Evolutionary conservation across 805 yeast genomes (phyloP).

Genomic region (Trichomonascus vanleenenianus): DNA sequence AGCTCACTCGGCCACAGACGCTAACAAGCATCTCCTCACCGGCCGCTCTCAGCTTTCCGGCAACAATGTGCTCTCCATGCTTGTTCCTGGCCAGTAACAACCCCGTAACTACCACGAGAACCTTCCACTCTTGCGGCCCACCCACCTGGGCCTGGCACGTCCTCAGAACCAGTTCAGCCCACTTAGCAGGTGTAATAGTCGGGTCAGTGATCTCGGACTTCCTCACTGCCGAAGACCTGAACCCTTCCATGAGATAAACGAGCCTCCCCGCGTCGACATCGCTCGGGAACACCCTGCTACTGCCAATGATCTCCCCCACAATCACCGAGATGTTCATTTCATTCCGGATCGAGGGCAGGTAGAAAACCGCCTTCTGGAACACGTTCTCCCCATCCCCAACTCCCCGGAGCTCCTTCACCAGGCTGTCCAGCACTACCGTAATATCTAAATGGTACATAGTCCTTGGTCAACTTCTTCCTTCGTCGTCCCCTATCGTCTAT

Average conservation of each 20-base stretch:
- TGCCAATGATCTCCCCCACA: slow-evolving; percentile 14
- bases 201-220: slow-evolving; percentile 21
- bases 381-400: background rate
- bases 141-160: slow-evolving; percentile 5
- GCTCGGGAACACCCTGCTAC: slow-evolving; percentile 13
- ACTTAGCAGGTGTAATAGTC: slow-evolving; percentile 15
- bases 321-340: slow-evolving; percentile 19
- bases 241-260: slow-evolving; percentile 16
- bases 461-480: background rate
- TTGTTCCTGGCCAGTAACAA: slow-evolving; percentile 9
- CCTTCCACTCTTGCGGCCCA: slow-evolving; percentile 15
- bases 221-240: slow-evolving; percentile 18
- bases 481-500: background rate
- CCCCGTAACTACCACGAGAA: slow-evolving; percentile 16
- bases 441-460: slow-evolving; percentile 1
- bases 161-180: slow-evolving; percentile 12
- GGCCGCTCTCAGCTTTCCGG: background rate
- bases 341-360: slow-evolving; percentile 20
- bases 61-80: background rate
- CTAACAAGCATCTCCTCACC: slow-evolving; percentile 5
- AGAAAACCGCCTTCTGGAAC: slow-evolving; percentile 12
- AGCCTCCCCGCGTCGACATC: slow-evolving; percentile 3
- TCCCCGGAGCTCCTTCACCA: slow-evolving; percentile 8
- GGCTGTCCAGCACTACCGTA: slow-evolving; percentile 7
- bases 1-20: slow-evolving; percentile 1